Base-by-base conservation (phyloP, 2,329 filamentous ascomycete genomes). In the Rugonectria rugulosa region DNA sequence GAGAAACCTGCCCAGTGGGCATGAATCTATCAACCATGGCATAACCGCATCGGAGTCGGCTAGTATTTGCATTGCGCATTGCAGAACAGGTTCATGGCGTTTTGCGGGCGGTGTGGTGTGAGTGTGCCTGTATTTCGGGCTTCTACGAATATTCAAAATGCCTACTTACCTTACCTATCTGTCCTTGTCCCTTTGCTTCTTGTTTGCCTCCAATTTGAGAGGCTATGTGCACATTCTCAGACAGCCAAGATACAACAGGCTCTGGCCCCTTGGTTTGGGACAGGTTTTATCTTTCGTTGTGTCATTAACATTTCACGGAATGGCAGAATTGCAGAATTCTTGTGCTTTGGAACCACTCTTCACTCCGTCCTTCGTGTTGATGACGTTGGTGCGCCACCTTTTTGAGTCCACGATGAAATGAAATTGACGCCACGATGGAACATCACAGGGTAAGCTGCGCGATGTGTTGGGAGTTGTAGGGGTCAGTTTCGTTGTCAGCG, bases 1-100 rank as follows among this genome's bases (percentile, higher is more conserved):
- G 21, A 60, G 48, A 53, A 37, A 48, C 52, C 37, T 41, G 47
- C 56, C 55, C 45, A 53, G 63, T 60, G 60, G 62, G 64, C 61
- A 68, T 47, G 61, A 67, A 60, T 59, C 11, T 62, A 61, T 62
- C 66, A 66, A 70, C 68, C 53, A 68, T 70, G 70, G 72, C 70
- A 76, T 73, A 66, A 73, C 67, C 65, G 63, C 65, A 68, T 68
- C 57, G 46, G 61, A 65, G 61, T 60, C 41, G 65, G 65, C 53
- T 64, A 59, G 62, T 63, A 60, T 65, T 51, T 67, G 65, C 64
- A 69, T 70, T 65, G 65, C 65, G 68, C 59, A 57, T 63, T 61
- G 56, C 52, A 68, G 60, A 61, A 62, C 57, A 65, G 60, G 64
- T 55, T 60, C 56, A 61, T 54, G 67, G 68, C 68, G 67, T 70